Conservation (phyloP, 2,329 filamentous ascomycete species). For the Chrysosphaeria jannelii region DNA sequence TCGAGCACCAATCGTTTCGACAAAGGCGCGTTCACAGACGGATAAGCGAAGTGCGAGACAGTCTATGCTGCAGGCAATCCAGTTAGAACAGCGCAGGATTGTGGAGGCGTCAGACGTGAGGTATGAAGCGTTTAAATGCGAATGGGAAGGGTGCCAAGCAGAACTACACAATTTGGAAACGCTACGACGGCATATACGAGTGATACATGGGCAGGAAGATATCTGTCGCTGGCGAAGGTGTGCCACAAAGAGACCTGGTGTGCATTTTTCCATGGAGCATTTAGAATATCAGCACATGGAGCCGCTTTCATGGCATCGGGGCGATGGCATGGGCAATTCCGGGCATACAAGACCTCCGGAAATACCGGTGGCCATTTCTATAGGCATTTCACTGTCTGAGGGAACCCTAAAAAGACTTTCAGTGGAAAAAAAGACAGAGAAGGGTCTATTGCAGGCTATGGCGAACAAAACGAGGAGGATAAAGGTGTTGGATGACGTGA, state of each 20-base stretch:
- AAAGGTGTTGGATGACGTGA: slow-evolving; percentile 28
- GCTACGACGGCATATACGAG: slow-evolving; percentile 19
- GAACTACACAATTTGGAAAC: slow-evolving; percentile 32
- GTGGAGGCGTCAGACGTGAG: slow-evolving; percentile 9
- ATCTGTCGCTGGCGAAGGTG: slow-evolving; percentile 15
- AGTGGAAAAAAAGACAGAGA: no score
- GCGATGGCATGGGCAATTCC: slow-evolving; percentile 22
- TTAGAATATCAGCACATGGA: slow-evolving; percentile 22
- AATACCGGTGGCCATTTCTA: not conserved
- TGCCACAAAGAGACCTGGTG: slow-evolving; percentile 4
- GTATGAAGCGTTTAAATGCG: slow-evolving; percentile 24
- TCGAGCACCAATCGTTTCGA: no score
- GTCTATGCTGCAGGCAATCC: slow-evolving; percentile 10
- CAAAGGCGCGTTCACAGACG: no score
- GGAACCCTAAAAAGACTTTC: no score
- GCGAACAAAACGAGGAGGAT: no score
- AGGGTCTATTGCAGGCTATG: no score
- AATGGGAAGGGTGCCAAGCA: slow-evolving; percentile 26
- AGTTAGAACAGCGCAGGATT: slow-evolving; percentile 8
- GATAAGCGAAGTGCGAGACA: slow-evolving; percentile 6
- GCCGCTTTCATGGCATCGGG: slow-evolving; percentile 24
- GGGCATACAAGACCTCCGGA: not conserved
- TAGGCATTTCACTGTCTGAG: no score
- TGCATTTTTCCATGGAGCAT: slow-evolving; percentile 11
- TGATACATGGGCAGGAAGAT: slow-evolving; percentile 14